Evolutionary conservation across 352 stramenopile genomes (phyloP), one percentile per base, ranked within the genome.

Genomic region (Pythium aphanidermatum): DNA sequence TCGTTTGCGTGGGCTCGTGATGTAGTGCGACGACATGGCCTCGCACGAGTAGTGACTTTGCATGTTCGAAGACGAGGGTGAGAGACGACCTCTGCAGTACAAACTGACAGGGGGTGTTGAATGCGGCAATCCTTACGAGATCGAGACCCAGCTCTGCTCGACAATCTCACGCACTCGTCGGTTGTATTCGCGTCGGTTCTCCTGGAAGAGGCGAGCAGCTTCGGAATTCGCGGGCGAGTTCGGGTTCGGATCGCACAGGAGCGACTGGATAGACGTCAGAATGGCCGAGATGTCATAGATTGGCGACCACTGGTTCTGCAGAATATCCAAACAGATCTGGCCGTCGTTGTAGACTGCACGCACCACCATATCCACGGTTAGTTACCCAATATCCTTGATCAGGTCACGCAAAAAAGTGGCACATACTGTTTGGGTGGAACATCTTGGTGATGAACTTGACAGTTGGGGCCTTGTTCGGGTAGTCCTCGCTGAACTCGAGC

Each of bases 231-330:
- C 97, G 8, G 97, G 97, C 53, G 93, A 99, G 23, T 98, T 96
- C 36, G 97, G 96, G 70, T 99, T 99, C 5, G 96, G 97, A 73
- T 99, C 96, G 59, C 94, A 99, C 46, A 99, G 74, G 35, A 99
- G 69, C 60, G 93, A 99, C 81, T 99, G 97, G 63, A 99, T 99
- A 55, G 90, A 98, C 30, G 96, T 99, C 43, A 99, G 76, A 68
- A 99, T 99, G 21, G 96, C 96, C 23, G 92, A 98, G 64, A 99
- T 99, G 63, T 99, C 96, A 69, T 99, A 99, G 68, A 99, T 99
- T 13, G 96, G 97, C 68, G 89, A 98, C 97, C 97, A 99, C 68
- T 99, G 96, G 74, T 99, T 99, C 69, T 99, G 96, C 58, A 99
- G 78, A 68, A 99, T 99, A 65, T 99, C 97, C 42, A 99, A 70